Evolutionary conservation across 129 eudicot species (phyloP), one percentile per base, ranked within the genome.

Genomic region (Tagetes erecta): DNA sequence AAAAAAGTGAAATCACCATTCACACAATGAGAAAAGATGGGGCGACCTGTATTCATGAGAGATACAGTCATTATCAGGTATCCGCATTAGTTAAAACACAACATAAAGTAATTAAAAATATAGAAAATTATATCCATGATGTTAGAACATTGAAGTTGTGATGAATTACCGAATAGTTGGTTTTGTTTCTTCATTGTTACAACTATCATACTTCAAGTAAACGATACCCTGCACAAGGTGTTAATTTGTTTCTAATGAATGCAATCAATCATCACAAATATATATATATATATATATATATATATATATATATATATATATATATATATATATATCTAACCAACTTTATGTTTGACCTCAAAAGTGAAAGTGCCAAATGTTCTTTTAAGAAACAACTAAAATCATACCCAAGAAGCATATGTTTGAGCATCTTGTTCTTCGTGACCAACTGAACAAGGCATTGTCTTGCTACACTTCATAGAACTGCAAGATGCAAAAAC

Each of bases 371-470:
- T 3, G 64, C 3, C 37, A 58, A 35, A 44, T 55, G 51, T 44
- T 33, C 36, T 0, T 47, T 68, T 37, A 9, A 69, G 20, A 42
- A 34, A 11, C 6, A 73, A 50, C 38, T 62, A 59, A 53, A 76
- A 68, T 57, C 57, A 77, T 90, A 92, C 98, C 98, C 98, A 92
- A 73, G 89, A 77, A 51, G 98, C 98, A 46, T 86, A 92, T 12
- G 91, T 89, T 79, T 79, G 82, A 47, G 98, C 96, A 76, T 92
- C 98, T 45, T 78, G 85, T 73, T 92, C 97, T 76, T 92, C 97
- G 44, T 86, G 68, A 64, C 96, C 97, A 75, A 92, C 96, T 58
- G 97, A 92, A 78, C 98, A 96, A 38, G 98, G 98, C 98, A 89
- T 89, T 27, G 81, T 85, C 74, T 84, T 83, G 89, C 90, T 84